Conservation (phyloP, 1,284 basidiomycete genomes). For the Microstroma glucosiphilum region DNA sequence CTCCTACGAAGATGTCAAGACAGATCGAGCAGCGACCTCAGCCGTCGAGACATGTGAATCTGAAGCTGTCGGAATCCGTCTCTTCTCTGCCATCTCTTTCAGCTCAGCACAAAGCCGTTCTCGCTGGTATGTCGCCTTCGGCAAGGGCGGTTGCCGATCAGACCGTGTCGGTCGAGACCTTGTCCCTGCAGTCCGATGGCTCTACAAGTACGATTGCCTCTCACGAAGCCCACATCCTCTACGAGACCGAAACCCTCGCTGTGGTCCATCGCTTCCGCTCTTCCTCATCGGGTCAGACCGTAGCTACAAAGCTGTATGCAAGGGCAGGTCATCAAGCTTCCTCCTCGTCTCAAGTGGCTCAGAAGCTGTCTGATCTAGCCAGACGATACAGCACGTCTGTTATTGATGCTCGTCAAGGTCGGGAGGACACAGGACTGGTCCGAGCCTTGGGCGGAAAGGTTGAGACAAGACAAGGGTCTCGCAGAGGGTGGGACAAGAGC, state of each 20-base stretch:
- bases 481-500: slow-evolving; percentile 25
- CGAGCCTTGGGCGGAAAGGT: slow-evolving; percentile 20
- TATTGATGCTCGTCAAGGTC: slow-evolving; percentile 22
- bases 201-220: slow-evolving; percentile 19
- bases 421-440: slow-evolving; percentile 26
- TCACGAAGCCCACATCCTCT: slow-evolving; percentile 22
- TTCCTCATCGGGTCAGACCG: slow-evolving; percentile 4
- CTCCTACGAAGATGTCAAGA: too few species aligned
- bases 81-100: too few species aligned
- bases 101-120: too few species aligned
- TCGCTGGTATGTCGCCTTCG: too few species aligned
- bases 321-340: slow-evolving; percentile 15
- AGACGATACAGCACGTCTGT: slow-evolving; percentile 24
- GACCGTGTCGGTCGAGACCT: slow-evolving; percentile 23
- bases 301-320: slow-evolving; percentile 21
- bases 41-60: too few species aligned
- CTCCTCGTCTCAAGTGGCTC: slow-evolving; percentile 21
- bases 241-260: slow-evolving; percentile 30
- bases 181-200: slow-evolving; percentile 25
- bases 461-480: slow-evolving; percentile 25
- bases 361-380: slow-evolving; percentile 32
- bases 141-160: not conserved
- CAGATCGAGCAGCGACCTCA: too few species aligned
- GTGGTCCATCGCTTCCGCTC: slow-evolving; percentile 23
- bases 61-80: too few species aligned